Conservation (phyloP, 2,329 filamentous ascomycete species). For the Colletotrichum somersetense region DNA sequence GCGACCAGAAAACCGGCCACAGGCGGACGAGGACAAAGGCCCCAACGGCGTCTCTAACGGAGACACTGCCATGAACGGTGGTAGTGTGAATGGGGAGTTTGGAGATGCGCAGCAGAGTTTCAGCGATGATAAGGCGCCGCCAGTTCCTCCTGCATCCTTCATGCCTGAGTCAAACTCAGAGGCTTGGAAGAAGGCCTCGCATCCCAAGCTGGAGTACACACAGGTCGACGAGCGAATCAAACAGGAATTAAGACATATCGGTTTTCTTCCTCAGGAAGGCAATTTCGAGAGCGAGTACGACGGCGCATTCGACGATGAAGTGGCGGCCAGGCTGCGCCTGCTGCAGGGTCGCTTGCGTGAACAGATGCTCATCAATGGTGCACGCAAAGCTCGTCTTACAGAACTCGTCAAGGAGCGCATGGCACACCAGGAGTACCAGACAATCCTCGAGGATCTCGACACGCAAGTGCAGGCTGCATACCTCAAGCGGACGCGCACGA, state of each 20-base stretch:
- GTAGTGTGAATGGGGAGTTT: constrained; percentile 62
- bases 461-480: constrained; percentile 95
- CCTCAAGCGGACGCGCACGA: constrained; percentile 92
- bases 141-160: constrained; percentile 76
- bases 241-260: constrained; percentile 90
- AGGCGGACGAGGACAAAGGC: constrained; percentile 67
- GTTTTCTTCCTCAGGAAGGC: constrained; percentile 79
- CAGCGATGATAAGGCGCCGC: constrained; percentile 54
- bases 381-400: constrained; percentile 86
- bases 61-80: constrained; percentile 64
- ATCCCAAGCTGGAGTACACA: constrained; percentile 83
- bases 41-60: constrained; percentile 66
- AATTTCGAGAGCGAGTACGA: constrained; percentile 80
- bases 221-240: constrained; percentile 92
- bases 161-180: constrained; percentile 83
- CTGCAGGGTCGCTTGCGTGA: constrained; percentile 86
- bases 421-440: constrained; percentile 96
- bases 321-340: constrained; percentile 87
- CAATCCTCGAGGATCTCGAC: constrained; percentile 96
- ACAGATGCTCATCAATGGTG: constrained; percentile 88
- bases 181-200: constrained; percentile 82
- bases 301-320: constrained; percentile 91
- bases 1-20: constrained; percentile 77
- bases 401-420: constrained; percentile 93
- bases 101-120: constrained; percentile 50